These are phyloP conservation scores for Closterium sp. DNA, from an alignment of 139 green algal species.

Conservation along the genomic window DNA sequence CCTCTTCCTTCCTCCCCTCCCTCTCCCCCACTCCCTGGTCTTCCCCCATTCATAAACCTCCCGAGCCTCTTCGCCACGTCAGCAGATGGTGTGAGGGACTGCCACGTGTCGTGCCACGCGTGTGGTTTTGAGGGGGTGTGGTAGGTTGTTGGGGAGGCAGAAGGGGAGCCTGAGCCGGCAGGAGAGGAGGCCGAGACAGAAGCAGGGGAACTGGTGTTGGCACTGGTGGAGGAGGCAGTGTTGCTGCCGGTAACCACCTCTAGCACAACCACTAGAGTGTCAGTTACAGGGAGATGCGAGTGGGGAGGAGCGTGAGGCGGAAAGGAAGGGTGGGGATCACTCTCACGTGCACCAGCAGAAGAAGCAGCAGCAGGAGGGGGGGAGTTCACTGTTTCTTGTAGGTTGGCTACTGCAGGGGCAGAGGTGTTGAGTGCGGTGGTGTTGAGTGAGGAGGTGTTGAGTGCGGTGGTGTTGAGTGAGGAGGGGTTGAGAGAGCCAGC, in stretches of 20 bases:
- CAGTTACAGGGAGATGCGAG: background rate
- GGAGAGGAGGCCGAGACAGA: no score
- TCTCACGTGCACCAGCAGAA: background rate
- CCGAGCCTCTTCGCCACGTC: constrained; percentile 24
- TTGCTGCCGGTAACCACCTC: background rate
- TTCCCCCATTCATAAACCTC: background rate
- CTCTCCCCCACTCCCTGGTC: background rate
- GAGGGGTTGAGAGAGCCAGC: no score
- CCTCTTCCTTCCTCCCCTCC: no score
- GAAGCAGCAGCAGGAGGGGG: background rate
- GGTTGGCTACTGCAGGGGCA: background rate
- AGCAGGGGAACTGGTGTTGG: no score
- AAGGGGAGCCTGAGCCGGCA: background rate
- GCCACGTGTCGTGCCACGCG: background rate
- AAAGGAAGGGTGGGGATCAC: background rate
- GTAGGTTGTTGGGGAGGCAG: background rate
- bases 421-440: no score
- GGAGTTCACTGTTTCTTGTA: no score
- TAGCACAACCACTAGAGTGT: background rate
- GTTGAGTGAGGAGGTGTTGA: no score
- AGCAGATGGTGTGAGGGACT: constrained; percentile 34
- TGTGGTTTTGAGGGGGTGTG: background rate
- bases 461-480: no score
- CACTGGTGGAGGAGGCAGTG: no score
- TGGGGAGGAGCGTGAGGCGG: background rate